These are phyloP conservation scores for Domatiomyces globalis DNA, from an alignment of 2,329 filamentous ascomycete species.

Conservation along the genomic window DNA sequence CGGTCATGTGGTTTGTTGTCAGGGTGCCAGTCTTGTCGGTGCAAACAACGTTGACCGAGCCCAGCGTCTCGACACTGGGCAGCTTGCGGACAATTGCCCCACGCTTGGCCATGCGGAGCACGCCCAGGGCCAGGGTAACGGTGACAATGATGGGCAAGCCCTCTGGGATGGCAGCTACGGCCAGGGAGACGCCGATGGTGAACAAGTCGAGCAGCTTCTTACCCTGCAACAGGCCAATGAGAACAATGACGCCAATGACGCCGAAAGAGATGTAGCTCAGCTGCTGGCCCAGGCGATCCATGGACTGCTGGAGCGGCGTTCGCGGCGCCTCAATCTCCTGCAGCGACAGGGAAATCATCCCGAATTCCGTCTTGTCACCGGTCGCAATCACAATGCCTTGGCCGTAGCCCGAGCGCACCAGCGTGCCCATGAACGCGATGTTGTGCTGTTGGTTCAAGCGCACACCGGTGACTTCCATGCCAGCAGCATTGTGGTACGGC, in stretches of 20 bases:
- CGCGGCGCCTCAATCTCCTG: slow-evolving; percentile 90
- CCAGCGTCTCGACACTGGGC: slow-evolving; percentile 92
- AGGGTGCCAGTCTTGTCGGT: slow-evolving; percentile 96
- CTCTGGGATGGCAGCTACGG: slow-evolving; percentile 93
- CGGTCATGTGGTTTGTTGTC: slow-evolving; percentile 97
- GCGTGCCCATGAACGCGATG: slow-evolving; percentile 94
- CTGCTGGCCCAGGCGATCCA: slow-evolving; percentile 94
- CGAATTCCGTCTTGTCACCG: slow-evolving; percentile 85
- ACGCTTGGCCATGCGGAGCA: slow-evolving; percentile 88
- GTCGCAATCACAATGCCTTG: slow-evolving; percentile 97
- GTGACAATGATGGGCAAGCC: slow-evolving; percentile 96
- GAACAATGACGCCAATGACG: slow-evolving; percentile 82
- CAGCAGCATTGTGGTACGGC: slow-evolving; percentile 44
- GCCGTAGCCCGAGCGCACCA: slow-evolving; percentile 87
- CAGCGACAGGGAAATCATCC: slow-evolving; percentile 84
- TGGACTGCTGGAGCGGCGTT: slow-evolving; percentile 84
- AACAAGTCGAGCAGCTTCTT: slow-evolving; percentile 88
- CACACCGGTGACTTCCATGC: slow-evolving; percentile 49
- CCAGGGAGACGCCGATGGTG: slow-evolving; percentile 90
- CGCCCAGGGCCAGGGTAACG: slow-evolving; percentile 84
- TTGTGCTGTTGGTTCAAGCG: slow-evolving; percentile 66
- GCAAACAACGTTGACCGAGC: slow-evolving; percentile 98
- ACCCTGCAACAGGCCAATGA: slow-evolving; percentile 81
- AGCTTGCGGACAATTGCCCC: slow-evolving; percentile 91
- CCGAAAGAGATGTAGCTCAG: slow-evolving; percentile 93